A percentile compares a stretch with the other conserved stretches of the same genome.
Conservation (phyloP, 441 rosid genomes). For the Jatropha podagrica region DNA sequence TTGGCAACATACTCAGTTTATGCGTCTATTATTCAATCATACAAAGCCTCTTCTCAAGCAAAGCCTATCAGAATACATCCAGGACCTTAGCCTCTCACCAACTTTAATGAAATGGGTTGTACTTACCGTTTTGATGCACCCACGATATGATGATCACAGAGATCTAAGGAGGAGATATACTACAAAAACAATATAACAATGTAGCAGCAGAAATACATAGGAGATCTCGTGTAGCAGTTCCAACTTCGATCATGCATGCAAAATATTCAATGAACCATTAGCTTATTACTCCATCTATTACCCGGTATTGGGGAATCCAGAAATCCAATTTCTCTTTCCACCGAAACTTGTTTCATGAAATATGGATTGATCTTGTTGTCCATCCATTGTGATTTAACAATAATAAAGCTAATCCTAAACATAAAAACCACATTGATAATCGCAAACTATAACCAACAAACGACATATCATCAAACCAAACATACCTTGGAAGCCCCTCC, state of each 20-base stretch:
- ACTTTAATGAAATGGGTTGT: not conserved
- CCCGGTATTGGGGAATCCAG: not conserved
- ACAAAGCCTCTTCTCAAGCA: not conserved
- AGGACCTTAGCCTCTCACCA: not conserved
- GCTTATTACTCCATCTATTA: not conserved
- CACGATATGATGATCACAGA: not conserved
- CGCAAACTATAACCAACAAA: not conserved
- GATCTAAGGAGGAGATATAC: not conserved
- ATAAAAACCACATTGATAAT: not conserved
- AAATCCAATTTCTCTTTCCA: not conserved
- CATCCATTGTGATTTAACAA: not conserved
- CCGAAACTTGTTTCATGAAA: not conserved
- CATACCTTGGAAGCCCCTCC: constrained; percentile 50
- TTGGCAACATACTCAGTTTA: not conserved
- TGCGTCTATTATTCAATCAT: not conserved
- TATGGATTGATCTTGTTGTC: not conserved
- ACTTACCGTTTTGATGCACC: not conserved
- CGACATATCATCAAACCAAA: constrained; percentile 3
- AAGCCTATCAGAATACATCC: not conserved
- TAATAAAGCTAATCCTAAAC: not conserved
- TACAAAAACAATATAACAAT: not conserved
- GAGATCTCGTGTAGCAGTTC: not conserved
- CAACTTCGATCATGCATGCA: not conserved
- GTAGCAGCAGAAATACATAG: not conserved
- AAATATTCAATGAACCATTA: not conserved